phyloP scores from a whole-genome alignment of 208 protist species.

The Trichomonas vaginalis region DNA sequence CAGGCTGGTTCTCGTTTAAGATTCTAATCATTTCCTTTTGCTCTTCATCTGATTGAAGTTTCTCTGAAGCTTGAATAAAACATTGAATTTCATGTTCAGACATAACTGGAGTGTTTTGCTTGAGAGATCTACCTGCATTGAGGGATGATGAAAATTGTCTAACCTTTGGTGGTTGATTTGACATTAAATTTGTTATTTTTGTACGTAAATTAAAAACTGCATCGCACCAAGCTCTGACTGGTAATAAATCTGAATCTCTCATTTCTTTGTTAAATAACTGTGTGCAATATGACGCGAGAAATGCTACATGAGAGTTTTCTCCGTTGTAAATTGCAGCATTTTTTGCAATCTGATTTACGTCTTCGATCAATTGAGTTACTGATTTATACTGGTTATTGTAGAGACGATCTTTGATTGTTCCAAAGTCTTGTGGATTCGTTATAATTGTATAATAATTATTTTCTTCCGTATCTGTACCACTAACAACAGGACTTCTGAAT shows the following conservation, averaged over 20 bases:
- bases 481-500: not conserved
- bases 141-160: not conserved
- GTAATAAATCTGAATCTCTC: not conserved
- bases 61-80: not conserved
- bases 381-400: not conserved
- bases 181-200: not conserved
- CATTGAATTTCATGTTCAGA: conserved; percentile 1
- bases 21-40: not conserved
- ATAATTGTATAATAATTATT: not conserved
- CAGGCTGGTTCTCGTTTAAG: not conserved
- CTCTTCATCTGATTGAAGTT: not conserved
- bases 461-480: not conserved
- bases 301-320: not conserved
- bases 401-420: not conserved
- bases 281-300: not conserved
- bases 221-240: not conserved
- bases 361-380: not conserved
- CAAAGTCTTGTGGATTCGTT: not conserved
- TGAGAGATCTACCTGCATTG: not conserved
- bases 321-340: not conserved
- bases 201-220: not conserved
- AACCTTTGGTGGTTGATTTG: not conserved
- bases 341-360: not conserved
- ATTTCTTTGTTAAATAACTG: not conserved
- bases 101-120: not conserved